Evolutionary conservation across 192 early-diverging fungal species (phyloP), one percentile per base, ranked within the genome.

Genomic region (Gonapodya prolifera): DNA sequence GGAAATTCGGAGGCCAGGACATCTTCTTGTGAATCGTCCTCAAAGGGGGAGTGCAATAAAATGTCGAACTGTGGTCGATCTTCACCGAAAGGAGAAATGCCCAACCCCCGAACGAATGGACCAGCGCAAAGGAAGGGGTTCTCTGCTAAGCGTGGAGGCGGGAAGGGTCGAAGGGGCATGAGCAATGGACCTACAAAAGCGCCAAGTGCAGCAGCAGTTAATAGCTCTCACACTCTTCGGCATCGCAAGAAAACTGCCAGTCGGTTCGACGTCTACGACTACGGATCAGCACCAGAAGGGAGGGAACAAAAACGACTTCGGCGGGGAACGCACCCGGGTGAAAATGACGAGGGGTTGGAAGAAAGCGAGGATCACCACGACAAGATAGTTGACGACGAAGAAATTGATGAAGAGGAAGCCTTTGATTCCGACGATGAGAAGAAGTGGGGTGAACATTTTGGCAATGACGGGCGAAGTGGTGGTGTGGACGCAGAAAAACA

Each of bases 391-490:
- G 94, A 98, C 80, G 95, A 98, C 79, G 95, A 98, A 79, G 95
- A 97, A 76, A 95, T 97, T 70, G 90, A 92, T 35, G 93, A 94
- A 45, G 95, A 98, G 78, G 94, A 91, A 33, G 95, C 95, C 1
- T 96, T 96, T 83, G 87, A 94, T 71, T 90, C 90, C 17, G 86
- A 84, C 69, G 95, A 96, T 77, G 94, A 96, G 71, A 92, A 95
- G 73, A 82, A 89, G 73, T 98, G 93, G 79, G 92, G 91, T 33
- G 80, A 84, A 69, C 94, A 89, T 77, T 90, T 91, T 80, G 86
- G 81, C n/a, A 77, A 80, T 2, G 82, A 79, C 1, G 83, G 83
- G 34, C 79, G 77, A n/a, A 80, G 78, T 8, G 78, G 69, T 31
- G 18, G 32, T 23, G 76, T 8, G 17, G 80, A 30, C 35, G 32